Conservation (phyloP, 495 filamentous ascomycete species). For the Daldinia vernicosa region DNA sequence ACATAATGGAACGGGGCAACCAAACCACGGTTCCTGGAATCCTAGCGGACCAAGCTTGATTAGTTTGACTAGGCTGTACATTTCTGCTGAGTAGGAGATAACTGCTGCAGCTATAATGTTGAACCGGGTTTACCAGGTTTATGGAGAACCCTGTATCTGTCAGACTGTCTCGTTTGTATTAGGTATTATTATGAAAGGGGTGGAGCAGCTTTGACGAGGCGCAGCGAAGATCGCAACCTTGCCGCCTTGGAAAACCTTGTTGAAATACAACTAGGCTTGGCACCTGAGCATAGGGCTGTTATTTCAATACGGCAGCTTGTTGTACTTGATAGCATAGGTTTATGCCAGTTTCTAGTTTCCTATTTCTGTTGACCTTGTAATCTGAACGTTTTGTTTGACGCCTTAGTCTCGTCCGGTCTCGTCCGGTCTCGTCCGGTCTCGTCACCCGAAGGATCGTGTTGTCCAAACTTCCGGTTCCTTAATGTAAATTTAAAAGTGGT, state of each 20-base stretch:
- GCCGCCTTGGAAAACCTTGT: constrained; percentile 14
- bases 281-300: constrained; percentile 30
- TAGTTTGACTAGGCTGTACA: constrained; percentile 14
- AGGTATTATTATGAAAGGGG: constrained; percentile 23
- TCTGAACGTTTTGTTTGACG: neutral
- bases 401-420: neutral
- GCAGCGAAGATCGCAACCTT: constrained; percentile 37
- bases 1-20: constrained; percentile 35
- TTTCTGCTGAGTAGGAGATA: constrained; percentile 12
- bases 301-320: neutral
- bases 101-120: constrained; percentile 7
- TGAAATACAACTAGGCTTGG: constrained; percentile 27
- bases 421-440: neutral
- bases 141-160: constrained; percentile 32
- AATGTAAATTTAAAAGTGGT: constrained; percentile 14
- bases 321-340: neutral
- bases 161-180: neutral
- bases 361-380: constrained; percentile 13
- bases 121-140: constrained; percentile 21
- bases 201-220: constrained; percentile 21
- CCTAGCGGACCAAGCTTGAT: constrained; percentile 15
- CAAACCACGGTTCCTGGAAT: constrained; percentile 31
- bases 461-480: neutral
- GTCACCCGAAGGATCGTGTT: constrained; percentile 16
- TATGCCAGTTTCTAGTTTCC: constrained; percentile 21